These are phyloP conservation scores for Nepenthes alata DNA, from an alignment of 179 eudicot genomes.

Conservation along the genomic window DNA sequence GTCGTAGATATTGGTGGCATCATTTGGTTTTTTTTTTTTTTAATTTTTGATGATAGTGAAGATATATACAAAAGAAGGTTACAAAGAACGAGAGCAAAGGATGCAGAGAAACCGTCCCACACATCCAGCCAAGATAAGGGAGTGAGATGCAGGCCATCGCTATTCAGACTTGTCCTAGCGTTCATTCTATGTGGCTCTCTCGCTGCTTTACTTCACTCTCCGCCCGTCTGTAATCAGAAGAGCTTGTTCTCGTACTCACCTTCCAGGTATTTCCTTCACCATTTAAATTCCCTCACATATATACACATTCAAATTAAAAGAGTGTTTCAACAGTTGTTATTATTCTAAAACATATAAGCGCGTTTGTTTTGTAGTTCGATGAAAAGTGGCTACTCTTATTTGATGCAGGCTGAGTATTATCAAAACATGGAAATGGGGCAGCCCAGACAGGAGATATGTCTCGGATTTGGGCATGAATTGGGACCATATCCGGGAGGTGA, in stretches of 20 bases:
- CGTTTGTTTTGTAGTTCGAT: not conserved
- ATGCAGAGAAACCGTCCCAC: constrained; percentile 27
- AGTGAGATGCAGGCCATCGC: constrained; percentile 34
- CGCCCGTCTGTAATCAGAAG: constrained; percentile 20
- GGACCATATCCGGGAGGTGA: constrained; percentile 24
- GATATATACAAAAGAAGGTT: constrained; percentile 56
- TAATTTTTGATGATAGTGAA: constrained; percentile 31
- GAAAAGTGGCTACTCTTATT: not conserved
- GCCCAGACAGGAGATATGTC: constrained; percentile 23
- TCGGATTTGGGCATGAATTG: constrained; percentile 29
- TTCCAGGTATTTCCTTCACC: constrained; percentile 25
- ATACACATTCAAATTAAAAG: not conserved
- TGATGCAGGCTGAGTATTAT: constrained; percentile 24
- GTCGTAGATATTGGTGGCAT: not conserved
- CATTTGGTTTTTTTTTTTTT: not conserved
- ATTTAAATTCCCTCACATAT: constrained; percentile 1
- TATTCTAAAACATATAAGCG: not conserved
- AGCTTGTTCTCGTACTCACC: constrained; percentile 16
- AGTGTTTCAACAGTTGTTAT: not conserved
- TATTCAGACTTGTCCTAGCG: constrained; percentile 33
- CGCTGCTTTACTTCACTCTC: constrained; percentile 27
- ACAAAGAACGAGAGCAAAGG: constrained; percentile 42
- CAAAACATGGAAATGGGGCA: constrained; percentile 19
- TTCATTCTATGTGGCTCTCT: constrained; percentile 28
- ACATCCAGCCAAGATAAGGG: constrained; percentile 20